Evolutionary conservation across 1,139 yeast genomes (phyloP).

Genomic region (Yamadazyma trypodendri): DNA sequence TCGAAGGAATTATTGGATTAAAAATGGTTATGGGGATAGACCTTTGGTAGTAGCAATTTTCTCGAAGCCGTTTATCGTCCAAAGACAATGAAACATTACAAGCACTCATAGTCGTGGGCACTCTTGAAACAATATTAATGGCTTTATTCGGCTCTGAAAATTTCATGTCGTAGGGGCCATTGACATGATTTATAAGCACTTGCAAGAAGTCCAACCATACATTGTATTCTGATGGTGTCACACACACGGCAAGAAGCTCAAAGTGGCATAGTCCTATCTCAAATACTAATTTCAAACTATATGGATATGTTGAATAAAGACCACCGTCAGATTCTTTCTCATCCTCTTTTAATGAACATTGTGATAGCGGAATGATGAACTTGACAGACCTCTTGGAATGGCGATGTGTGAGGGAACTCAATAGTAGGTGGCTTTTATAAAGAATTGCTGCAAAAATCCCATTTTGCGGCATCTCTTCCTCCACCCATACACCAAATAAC

Average conservation of each 20-base stretch:
- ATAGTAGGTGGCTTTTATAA: constrained; percentile 51
- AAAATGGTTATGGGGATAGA: constrained; percentile 5
- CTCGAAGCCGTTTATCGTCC: constrained; percentile 2
- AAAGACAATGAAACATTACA: constrained; percentile 12
- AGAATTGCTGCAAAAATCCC: constrained; percentile 38
- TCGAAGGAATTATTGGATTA: constrained; percentile 6
- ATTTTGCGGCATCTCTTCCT: constrained; percentile 16
- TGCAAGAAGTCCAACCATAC: constrained; percentile 43
- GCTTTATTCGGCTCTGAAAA: constrained; percentile 19
- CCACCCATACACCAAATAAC: constrained; percentile 38
- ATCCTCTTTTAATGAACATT: constrained; percentile 25
- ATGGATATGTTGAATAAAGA: constrained; percentile 28
- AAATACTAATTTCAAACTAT: constrained; percentile 44
- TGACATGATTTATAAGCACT: constrained; percentile 33
- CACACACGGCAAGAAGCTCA: constrained; percentile 46
- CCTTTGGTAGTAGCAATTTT: constrained; percentile 2
- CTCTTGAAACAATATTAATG: constrained; percentile 2
- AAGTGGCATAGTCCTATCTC: constrained; percentile 39
- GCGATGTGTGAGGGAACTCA: constrained; percentile 15
- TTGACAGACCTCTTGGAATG: constrained; percentile 27
- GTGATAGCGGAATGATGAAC: constrained; percentile 50
- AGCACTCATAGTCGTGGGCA: constrained; percentile 10
- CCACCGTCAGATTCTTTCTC: constrained; percentile 34
- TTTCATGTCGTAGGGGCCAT: constrained; percentile 41
- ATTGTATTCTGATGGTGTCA: constrained; percentile 29